A percentile compares a stretch with the other conserved stretches of the same genome.
These are phyloP conservation scores for Saccharum hybrid DNA, from an alignment of 202 grass and related monocot genomes.

Conservation along the genomic window DNA sequence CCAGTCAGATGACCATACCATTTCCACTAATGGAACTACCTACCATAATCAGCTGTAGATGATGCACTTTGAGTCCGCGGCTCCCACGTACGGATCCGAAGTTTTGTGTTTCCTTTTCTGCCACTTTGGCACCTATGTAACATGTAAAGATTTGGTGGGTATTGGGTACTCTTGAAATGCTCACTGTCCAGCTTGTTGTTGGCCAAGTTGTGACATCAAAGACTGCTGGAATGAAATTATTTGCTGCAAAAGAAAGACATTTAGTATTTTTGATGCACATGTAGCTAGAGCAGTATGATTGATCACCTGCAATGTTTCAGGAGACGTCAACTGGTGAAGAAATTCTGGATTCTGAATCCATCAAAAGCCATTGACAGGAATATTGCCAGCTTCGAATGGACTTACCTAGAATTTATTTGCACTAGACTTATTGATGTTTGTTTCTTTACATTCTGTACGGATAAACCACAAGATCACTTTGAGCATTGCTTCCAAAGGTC, in stretches of 20 bases:
- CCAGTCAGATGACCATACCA: too few species aligned
- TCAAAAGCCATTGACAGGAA: slow-evolving; percentile 48
- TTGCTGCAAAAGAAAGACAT: slow-evolving; percentile 50
- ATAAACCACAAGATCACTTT: slow-evolving; percentile 10
- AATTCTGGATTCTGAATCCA: slow-evolving; percentile 82
- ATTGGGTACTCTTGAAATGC: too few species aligned
- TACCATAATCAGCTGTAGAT: too few species aligned
- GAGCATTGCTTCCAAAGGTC: background rate
- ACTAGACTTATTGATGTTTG: slow-evolving; percentile 13
- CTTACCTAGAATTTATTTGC: slow-evolving; percentile 13
- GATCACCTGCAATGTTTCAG: slow-evolving; percentile 76
- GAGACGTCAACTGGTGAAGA: slow-evolving; percentile 78
- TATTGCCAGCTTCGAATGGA: background rate
- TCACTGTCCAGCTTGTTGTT: too few species aligned
- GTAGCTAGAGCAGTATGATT: slow-evolving; percentile 44
- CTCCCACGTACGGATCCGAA: too few species aligned
- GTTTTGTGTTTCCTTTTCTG: too few species aligned
- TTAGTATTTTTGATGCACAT: slow-evolving; percentile 19
- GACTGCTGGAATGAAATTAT: slow-evolving; percentile 75
- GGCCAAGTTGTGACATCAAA: slow-evolving; percentile 22
- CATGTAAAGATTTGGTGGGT: too few species aligned
- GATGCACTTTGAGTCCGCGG: too few species aligned
- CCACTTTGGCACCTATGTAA: too few species aligned
- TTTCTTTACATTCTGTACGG: slow-evolving; percentile 8
- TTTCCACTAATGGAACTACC: too few species aligned